Evolutionary conservation across 495 filamentous ascomycete genomes (phyloP).

Genomic region (Aspergillus ellipticus): DNA sequence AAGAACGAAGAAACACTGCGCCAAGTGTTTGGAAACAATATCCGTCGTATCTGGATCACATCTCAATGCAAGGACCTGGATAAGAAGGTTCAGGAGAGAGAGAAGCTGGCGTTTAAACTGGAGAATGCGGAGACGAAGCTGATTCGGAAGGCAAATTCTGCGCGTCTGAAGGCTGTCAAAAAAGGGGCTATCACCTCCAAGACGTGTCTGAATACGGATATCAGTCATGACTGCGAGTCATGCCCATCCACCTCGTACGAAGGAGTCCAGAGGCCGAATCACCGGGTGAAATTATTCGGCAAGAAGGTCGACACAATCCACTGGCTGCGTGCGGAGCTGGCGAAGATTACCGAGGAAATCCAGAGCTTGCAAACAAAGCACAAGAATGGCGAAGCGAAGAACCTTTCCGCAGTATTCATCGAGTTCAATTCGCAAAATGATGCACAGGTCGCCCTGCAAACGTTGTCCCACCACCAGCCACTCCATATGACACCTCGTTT

Average conservation of each 20-base stretch:
- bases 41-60: conserved; percentile 59
- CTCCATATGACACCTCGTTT: conserved; percentile 82
- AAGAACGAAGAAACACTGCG: conserved; percentile 53
- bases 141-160: conserved; percentile 56
- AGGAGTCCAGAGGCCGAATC: conserved; percentile 51
- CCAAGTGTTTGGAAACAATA: conserved; percentile 57
- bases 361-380: conserved; percentile 57
- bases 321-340: conserved; percentile 72
- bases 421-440: conserved; percentile 76
- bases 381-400: conserved; percentile 41
- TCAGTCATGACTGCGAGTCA: conserved; percentile 37
- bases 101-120: conserved; percentile 56
- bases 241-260: conserved; percentile 44
- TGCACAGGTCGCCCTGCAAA: conserved; percentile 78
- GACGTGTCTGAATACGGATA: conserved; percentile 9
- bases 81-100: conserved; percentile 55
- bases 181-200: conserved; percentile 18
- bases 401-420: conserved; percentile 72
- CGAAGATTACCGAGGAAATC: conserved; percentile 65
- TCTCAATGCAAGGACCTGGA: conserved; percentile 52
- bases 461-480: conserved; percentile 76
- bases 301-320: conserved; percentile 83
- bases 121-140: conserved; percentile 64
- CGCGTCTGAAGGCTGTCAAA: conserved; percentile 44
- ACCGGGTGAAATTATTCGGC: conserved; percentile 51